Conservation (phyloP, 23 red algal genomes). For the Gracilaria domingensis region DNA sequence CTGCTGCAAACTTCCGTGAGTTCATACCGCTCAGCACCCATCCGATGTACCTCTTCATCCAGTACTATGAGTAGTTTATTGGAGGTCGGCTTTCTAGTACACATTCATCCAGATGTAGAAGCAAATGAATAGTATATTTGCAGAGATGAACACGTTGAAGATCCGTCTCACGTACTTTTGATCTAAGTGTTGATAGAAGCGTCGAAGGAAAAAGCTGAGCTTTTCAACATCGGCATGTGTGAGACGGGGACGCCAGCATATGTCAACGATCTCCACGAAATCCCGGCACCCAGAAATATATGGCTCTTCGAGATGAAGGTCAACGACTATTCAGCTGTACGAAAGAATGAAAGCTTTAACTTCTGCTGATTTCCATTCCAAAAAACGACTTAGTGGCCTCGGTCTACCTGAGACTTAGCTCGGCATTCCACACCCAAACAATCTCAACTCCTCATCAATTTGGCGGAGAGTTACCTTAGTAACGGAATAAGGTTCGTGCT, state of each 20-base stretch:
- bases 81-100: neutral
- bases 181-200: slow-evolving; percentile 18
- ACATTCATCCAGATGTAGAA: slow-evolving; percentile 1
- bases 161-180: neutral
- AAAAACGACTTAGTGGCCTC: neutral
- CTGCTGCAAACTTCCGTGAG: neutral
- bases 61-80: slow-evolving; percentile 26
- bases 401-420: neutral
- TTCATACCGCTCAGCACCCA: slow-evolving; percentile 7
- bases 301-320: neutral
- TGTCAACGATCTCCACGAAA: slow-evolving; percentile 17
- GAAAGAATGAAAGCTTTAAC: slow-evolving; percentile 8
- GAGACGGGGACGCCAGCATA: neutral
- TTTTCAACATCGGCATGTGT: neutral
- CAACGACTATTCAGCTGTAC: slow-evolving; percentile 9
- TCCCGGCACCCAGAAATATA: slow-evolving; percentile 9
- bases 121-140: slow-evolving; percentile 2
- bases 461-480: neutral
- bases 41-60: slow-evolving; percentile 36
- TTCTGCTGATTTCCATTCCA: slow-evolving; percentile 18
- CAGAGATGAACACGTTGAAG: neutral
- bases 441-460: no score
- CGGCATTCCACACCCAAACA: no score
- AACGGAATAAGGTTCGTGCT: neutral
- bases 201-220: neutral